A percentile compares a stretch with the other conserved stretches of the same genome.
Evolutionary conservation across 1,284 basidiomycete genomes (phyloP).

Genomic region (Waitea zeae): DNA sequence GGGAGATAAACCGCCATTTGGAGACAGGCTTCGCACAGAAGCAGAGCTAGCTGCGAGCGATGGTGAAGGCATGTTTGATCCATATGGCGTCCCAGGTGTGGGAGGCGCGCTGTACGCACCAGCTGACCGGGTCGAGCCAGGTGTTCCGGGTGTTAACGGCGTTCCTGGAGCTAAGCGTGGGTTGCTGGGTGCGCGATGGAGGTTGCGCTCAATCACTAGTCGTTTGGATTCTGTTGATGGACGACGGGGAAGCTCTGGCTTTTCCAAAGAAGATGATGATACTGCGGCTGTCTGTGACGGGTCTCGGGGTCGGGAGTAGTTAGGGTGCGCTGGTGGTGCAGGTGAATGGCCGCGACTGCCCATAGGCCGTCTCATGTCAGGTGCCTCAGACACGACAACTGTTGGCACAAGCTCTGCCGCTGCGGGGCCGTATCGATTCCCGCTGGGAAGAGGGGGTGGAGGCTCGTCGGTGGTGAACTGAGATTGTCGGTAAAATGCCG

Average conservation of each 20-base stretch:
- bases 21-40: too few relatives aligned
- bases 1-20: too few relatives aligned
- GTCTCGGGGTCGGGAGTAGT: conserved; percentile 38
- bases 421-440: conserved; percentile 7
- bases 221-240: conserved; percentile 36
- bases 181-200: conserved; percentile 15
- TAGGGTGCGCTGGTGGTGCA: conserved; percentile 14
- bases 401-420: conserved; percentile 23
- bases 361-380: conserved; percentile 8
- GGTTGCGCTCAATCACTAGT: conserved; percentile 42
- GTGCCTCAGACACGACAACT: conserved; percentile 25
- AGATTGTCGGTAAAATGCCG: conserved; percentile 10
- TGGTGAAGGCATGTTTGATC: conserved; percentile 3
- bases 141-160: too few relatives aligned
- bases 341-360: conserved; percentile 5
- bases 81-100: conserved; percentile 4
- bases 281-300: too few relatives aligned
- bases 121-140: too few relatives aligned
- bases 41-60: too few relatives aligned
- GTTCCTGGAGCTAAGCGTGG: too few relatives aligned
- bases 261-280: conserved; percentile 7
- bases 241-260: conserved; percentile 10
- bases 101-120: conserved; percentile 8
- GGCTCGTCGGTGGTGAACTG: too few relatives aligned
- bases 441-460: too few relatives aligned